These are phyloP conservation scores for Trypanosomatidae sp. DNA, from an alignment of 208 protist genomes.

Conservation along the genomic window DNA sequence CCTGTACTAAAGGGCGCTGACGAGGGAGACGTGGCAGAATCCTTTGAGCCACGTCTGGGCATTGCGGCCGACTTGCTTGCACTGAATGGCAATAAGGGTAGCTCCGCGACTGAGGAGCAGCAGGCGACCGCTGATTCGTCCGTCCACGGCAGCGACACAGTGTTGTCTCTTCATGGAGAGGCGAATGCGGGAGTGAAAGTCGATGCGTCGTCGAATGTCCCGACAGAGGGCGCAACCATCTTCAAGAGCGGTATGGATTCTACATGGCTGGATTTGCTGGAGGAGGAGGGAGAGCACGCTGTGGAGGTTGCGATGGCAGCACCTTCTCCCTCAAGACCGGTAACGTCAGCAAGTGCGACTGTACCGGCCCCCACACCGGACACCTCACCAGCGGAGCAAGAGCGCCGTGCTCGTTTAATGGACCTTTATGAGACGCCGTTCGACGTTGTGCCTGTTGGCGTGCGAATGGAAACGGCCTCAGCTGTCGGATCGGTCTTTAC, in stretches of 20 bases:
- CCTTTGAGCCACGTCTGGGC: conserved; percentile 12
- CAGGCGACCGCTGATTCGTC: not conserved
- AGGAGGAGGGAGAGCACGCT: conserved; percentile 21
- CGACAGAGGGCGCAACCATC: not conserved
- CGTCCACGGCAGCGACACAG: not conserved
- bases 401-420: conserved; percentile 40
- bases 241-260: conserved; percentile 1
- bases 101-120: not conserved
- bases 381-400: conserved; percentile 2
- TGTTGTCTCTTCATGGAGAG: not conserved
- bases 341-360: not conserved
- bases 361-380: not conserved
- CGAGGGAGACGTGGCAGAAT: not conserved
- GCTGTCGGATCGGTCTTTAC: conserved; percentile 54
- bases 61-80: not conserved
- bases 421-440: conserved; percentile 70
- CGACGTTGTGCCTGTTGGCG: conserved; percentile 67
- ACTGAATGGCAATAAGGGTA: not conserved
- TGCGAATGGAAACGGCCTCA: conserved; percentile 64
- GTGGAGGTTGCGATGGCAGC: not conserved
- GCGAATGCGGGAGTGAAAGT: not conserved
- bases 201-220: not conserved
- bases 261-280: conserved; percentile 55
- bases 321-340: not conserved
- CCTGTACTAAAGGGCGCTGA: conserved; percentile 19